Evolutionary conservation across 345 rosid genomes (phyloP).

Genomic region (Streptanthus diversifolius): DNA sequence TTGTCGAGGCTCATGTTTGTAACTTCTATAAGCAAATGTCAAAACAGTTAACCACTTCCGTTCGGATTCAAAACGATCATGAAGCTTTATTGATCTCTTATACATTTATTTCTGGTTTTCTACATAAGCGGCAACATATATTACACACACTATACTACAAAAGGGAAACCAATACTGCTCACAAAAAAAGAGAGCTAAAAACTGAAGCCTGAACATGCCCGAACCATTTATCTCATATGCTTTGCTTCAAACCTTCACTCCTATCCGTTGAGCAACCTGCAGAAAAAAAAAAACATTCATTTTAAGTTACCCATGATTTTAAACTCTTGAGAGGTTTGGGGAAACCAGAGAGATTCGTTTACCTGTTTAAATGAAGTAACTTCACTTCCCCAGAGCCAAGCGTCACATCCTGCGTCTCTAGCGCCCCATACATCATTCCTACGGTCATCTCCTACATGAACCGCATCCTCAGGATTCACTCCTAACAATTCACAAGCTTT

Average conservation of each 20-base stretch:
- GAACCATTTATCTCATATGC: slow-evolving; percentile 5
- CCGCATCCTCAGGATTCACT: slow-evolving; percentile 88
- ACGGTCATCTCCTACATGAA: slow-evolving; percentile 97
- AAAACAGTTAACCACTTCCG: background rate
- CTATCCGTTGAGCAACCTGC: slow-evolving; percentile 82
- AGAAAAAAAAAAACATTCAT: background rate
- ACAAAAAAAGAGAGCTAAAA: background rate
- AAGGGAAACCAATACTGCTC: slow-evolving; percentile 9
- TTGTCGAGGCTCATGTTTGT: background rate
- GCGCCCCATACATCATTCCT: slow-evolving; percentile 99
- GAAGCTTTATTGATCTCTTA: slow-evolving; percentile 19
- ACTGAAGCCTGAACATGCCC: slow-evolving; percentile 17
- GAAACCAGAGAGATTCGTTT: background rate
- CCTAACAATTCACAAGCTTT: slow-evolving; percentile 89
- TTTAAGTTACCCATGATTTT: background rate
- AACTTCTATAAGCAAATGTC: background rate
- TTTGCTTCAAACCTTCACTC: slow-evolving; percentile 51
- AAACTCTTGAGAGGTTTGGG: background rate
- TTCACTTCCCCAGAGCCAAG: slow-evolving; percentile 99
- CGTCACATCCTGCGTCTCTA: slow-evolving; percentile 97
- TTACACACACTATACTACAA: slow-evolving; percentile 9
- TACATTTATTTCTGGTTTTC: background rate
- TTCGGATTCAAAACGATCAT: slow-evolving; percentile 15
- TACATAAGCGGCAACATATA: slow-evolving; percentile 1
- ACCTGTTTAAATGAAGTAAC: slow-evolving; percentile 90